phyloP scores from a whole-genome alignment of 768 basidiomycete genomes.

The Termitomyces sp. region DNA sequence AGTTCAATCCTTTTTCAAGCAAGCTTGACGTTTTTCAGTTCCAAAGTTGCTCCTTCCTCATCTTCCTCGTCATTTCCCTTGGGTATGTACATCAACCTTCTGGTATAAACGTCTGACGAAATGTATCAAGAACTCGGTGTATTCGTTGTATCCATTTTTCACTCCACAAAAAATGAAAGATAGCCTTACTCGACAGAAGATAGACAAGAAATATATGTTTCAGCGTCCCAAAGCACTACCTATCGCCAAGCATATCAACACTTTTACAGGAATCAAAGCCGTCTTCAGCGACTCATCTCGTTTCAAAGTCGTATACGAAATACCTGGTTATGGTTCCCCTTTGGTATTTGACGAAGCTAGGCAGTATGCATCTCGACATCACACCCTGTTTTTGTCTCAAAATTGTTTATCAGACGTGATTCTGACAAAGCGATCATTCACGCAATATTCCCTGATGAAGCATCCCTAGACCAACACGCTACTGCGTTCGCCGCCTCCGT shows the following conservation, averaged over 20 bases:
- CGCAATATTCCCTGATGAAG: constrained; percentile 29
- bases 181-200: constrained; percentile 31
- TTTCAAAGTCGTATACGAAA: constrained; percentile 33
- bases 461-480: constrained; percentile 21
- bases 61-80: constrained; percentile 16
- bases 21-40: constrained; percentile 5
- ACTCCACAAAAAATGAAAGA: constrained; percentile 33
- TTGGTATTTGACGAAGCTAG: constrained; percentile 30
- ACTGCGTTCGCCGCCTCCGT: constrained; percentile 24
- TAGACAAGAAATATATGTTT: constrained; percentile 34
- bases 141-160: constrained; percentile 29
- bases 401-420: constrained; percentile 20
- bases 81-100: constrained; percentile 3
- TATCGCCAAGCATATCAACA: constrained; percentile 24
- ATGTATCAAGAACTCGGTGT: constrained; percentile 10
- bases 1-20: too few relatives aligned
- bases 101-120: neutral
- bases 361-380: constrained; percentile 17
- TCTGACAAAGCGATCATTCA: constrained; percentile 25
- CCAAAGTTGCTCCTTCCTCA: constrained; percentile 16
- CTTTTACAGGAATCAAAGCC: constrained; percentile 25
- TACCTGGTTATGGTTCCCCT: constrained; percentile 34
- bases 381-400: neutral
- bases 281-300: constrained; percentile 26
- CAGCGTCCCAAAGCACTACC: constrained; percentile 27